A percentile compares a stretch with the other conserved stretches of the same genome.
Evolutionary conservation across 169 alveolate genomes (phyloP).

Genomic region (Cryptosporidium sp.): DNA sequence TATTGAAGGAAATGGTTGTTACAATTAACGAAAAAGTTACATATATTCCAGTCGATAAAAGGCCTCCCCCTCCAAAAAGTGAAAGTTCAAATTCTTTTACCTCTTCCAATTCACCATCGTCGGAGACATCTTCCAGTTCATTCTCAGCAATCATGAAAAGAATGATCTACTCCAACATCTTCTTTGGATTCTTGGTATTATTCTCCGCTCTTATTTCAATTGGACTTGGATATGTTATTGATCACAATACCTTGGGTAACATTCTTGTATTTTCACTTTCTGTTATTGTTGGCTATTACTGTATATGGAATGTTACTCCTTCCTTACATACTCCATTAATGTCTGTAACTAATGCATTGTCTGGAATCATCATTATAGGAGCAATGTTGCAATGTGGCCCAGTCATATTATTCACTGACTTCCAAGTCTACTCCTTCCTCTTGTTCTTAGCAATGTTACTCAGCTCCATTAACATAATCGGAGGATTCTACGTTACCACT

Average conservation of each 20-base stretch:
- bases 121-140: neutral
- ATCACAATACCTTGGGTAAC: slow-evolving; percentile 57
- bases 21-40: slow-evolving; percentile 78
- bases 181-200: slow-evolving; percentile 35
- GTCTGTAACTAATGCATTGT: slow-evolving; percentile 92
- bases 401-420: slow-evolving; percentile 76
- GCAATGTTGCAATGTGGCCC: slow-evolving; percentile 84
- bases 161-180: slow-evolving; percentile 46
- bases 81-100: neutral
- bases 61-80: slow-evolving; percentile 77
- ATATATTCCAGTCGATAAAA: slow-evolving; percentile 76
- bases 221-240: slow-evolving; percentile 77
- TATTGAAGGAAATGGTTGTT: slow-evolving; percentile 81
- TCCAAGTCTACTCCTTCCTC: slow-evolving; percentile 77
- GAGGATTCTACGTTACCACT: slow-evolving; percentile 92
- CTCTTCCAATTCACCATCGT: neutral
- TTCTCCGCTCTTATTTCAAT: slow-evolving; percentile 25
- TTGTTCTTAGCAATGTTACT: slow-evolving; percentile 77
- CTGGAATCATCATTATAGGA: slow-evolving; percentile 89
- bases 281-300: slow-evolving; percentile 88
- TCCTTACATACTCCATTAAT: slow-evolving; percentile 92
- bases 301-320: slow-evolving; percentile 92
- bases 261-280: slow-evolving; percentile 82
- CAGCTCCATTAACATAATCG: slow-evolving; percentile 83
- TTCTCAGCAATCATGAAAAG: neutral